Evolutionary conservation across 192 early-diverging fungal species (phyloP).

Genomic region (Cladochytrium replicatum): DNA sequence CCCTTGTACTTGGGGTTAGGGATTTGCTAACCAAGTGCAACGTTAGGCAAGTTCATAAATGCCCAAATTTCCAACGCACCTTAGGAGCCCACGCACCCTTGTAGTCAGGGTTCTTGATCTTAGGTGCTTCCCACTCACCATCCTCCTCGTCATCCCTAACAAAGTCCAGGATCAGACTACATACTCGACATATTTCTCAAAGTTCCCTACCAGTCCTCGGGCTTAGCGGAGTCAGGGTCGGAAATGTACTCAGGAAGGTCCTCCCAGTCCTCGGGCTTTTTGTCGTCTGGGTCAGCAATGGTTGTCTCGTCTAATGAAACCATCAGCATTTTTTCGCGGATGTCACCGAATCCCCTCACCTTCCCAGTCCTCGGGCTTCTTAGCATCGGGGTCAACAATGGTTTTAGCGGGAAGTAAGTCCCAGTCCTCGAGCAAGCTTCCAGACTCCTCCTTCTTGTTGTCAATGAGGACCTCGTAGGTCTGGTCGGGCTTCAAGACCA

Average conservation of each 20-base stretch:
- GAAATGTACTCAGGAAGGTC: slow-evolving; percentile 68
- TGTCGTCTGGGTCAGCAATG: slow-evolving; percentile 63
- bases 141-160: slow-evolving; percentile 36
- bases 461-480: slow-evolving; percentile 38
- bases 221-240: slow-evolving; percentile 73
- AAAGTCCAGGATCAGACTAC: too few species aligned
- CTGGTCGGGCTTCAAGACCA: slow-evolving; percentile 35
- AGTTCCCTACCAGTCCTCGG: slow-evolving; percentile 72
- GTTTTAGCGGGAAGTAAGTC: slow-evolving; percentile 33
- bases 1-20: slow-evolving; percentile 41
- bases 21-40: too few species aligned
- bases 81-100: slow-evolving; percentile 38
- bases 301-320: slow-evolving; percentile 53
- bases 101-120: slow-evolving; percentile 35
- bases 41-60: too few species aligned
- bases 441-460: slow-evolving; percentile 22
- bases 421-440: slow-evolving; percentile 32
- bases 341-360: background rate
- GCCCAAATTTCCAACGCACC: slow-evolving; percentile 13
- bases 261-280: slow-evolving; percentile 66
- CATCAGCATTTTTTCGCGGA: slow-evolving; percentile 17
- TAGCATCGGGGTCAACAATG: slow-evolving; percentile 29
- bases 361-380: slow-evolving; percentile 28
- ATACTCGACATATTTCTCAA: too few species aligned
- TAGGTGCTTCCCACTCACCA: slow-evolving; percentile 38